Percentiles rank a stretch among this genome's conserved stretches.
Evolutionary conservation across 1,284 basidiomycete genomes (phyloP).

Genomic region (Spongiforma sp.): DNA sequence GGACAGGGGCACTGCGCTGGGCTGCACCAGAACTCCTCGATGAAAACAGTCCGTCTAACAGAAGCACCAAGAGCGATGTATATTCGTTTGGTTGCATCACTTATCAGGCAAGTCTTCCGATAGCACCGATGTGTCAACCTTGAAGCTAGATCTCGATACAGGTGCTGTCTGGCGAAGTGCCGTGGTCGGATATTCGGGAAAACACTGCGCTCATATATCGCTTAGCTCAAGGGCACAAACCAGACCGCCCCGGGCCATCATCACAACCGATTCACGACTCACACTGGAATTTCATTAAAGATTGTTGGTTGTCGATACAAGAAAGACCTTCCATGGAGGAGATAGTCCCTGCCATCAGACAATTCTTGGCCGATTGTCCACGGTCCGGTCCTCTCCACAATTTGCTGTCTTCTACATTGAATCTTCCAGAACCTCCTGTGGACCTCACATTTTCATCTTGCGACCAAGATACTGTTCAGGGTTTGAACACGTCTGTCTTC

Average conservation of each 20-base stretch:
- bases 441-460: no score
- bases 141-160: neutral
- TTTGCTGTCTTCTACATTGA: no score
- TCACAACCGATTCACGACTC: constrained; percentile 2
- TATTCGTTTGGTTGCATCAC: constrained; percentile 20
- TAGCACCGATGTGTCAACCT: fast-evolving
- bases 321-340: neutral
- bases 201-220: neutral
- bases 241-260: constrained; percentile 10
- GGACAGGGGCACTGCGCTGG: constrained; percentile 17
- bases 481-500: no score
- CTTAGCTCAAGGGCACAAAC: constrained; percentile 6
- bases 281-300: constrained; percentile 9
- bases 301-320: constrained; percentile 6
- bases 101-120: constrained; percentile 1
- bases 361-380: neutral
- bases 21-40: constrained; percentile 9
- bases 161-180: constrained; percentile 15
- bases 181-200: constrained; percentile 8
- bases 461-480: no score
- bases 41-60: neutral
- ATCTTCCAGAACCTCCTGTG: no score
- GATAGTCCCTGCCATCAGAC: neutral
- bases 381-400: neutral
- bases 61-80: constrained; percentile 12